Evolutionary conservation across 305 asterid genomes (phyloP).

Genomic region (Fraxinus nigra): DNA sequence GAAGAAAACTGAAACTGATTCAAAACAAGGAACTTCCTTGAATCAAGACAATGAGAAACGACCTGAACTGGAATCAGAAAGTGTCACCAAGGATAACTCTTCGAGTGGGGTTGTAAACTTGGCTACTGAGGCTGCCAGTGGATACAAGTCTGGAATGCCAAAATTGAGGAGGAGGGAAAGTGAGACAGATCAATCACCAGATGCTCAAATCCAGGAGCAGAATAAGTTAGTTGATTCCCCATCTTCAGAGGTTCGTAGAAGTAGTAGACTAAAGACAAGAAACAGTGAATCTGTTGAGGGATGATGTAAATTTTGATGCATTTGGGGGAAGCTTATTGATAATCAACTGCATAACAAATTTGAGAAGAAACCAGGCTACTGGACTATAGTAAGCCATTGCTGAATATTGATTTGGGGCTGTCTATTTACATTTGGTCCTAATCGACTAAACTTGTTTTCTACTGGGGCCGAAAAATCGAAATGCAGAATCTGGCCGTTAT

Average conservation of each 20-base stretch:
- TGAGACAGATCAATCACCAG: conserved; percentile 21
- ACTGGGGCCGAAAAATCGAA: not conserved
- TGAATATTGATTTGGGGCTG: not conserved
- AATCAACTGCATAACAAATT: not conserved
- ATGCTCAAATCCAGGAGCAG: conserved; percentile 17
- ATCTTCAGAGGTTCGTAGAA: conserved; percentile 30
- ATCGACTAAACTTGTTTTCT: not conserved
- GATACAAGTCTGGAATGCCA: conserved; percentile 23
- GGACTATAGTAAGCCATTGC: not conserved
- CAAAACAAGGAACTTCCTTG: conserved; percentile 15
- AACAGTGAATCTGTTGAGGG: conserved; percentile 23
- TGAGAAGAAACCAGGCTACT: not conserved
- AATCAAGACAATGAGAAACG: conserved; percentile 22
- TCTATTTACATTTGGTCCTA: not conserved
- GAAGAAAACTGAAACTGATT: conserved; percentile 25
- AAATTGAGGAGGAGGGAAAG: conserved; percentile 27
- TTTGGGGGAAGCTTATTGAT: not conserved
- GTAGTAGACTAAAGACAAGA: conserved; percentile 31
- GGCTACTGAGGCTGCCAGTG: conserved; percentile 19
- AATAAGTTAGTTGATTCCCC: conserved; percentile 17
- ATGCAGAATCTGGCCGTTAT: not conserved
- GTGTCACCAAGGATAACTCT: conserved; percentile 5
- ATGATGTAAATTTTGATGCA: not conserved
- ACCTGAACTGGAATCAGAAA: conserved; percentile 35
- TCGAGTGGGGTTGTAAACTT: conserved; percentile 19